These are phyloP conservation scores for Talaromyces atroroseus DNA, from an alignment of 2,329 filamentous ascomycete species.

Conservation along the genomic window DNA sequence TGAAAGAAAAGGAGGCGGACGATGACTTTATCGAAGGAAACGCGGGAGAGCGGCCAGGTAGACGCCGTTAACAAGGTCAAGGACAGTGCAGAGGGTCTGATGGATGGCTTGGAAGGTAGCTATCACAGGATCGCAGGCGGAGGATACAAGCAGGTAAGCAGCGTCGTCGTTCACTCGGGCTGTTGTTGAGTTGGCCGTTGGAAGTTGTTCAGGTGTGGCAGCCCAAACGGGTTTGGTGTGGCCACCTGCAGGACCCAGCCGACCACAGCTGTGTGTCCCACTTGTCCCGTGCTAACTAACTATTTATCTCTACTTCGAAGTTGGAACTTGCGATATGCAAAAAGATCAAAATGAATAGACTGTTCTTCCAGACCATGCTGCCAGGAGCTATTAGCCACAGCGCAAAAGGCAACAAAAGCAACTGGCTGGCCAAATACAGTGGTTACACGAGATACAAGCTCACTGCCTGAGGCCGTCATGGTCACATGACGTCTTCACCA, in stretches of 20 bases:
- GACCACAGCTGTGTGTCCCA: background rate
- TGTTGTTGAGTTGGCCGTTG: conserved; percentile 10
- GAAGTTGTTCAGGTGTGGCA: conserved; percentile 22
- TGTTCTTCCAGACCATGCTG: too few relatives aligned
- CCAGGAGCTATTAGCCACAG: too few relatives aligned
- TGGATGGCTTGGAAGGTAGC: background rate
- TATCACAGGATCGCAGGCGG: conserved; percentile 6
- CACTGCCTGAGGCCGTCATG: too few relatives aligned
- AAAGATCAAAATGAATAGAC: too few relatives aligned
- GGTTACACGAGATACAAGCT: too few relatives aligned
- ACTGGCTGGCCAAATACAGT: too few relatives aligned
- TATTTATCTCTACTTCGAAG: too few relatives aligned
- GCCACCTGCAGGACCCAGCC: conserved; percentile 12
- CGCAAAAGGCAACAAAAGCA: too few relatives aligned
- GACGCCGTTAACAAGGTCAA: background rate
- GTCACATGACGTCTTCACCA: too few relatives aligned
- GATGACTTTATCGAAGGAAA: background rate
- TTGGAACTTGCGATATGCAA: too few relatives aligned
- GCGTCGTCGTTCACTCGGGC: background rate
- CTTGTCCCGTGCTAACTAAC: conserved; percentile 7
- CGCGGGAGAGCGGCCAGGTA: background rate
- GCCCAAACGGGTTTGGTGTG: conserved; percentile 12
- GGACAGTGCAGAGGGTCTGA: background rate
- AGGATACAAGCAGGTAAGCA: background rate
- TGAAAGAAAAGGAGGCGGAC: conserved; percentile 10